A percentile compares a stretch with the other conserved stretches of the same genome.
phyloP scores from a whole-genome alignment of 306 rosid species.

The Calophaca sinica region DNA sequence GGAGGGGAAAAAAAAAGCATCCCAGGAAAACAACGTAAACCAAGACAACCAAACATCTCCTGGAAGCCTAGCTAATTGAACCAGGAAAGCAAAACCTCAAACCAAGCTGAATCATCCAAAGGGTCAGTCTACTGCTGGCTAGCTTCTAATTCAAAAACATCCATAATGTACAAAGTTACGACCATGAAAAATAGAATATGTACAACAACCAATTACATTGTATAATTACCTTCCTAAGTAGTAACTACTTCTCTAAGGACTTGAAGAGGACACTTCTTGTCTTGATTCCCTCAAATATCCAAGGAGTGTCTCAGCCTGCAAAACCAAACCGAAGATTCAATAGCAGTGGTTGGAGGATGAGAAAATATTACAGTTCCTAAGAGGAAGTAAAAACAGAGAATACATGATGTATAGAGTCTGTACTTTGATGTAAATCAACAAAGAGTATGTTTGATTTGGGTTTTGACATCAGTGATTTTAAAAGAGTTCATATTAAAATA shows the following conservation, averaged over 20 bases:
- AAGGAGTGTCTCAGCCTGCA: slow-evolving; percentile 89
- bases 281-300: slow-evolving; percentile 84
- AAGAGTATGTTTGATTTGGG: not conserved
- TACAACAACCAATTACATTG: slow-evolving; percentile 49
- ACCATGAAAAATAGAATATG: slow-evolving; percentile 47
- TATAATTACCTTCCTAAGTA: slow-evolving; percentile 56
- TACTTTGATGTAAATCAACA: not conserved
- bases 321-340: slow-evolving; percentile 32
- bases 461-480: not conserved
- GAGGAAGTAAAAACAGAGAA: not conserved
- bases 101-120: slow-evolving; percentile 57
- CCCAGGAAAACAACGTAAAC: slow-evolving; percentile 40
- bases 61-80: slow-evolving; percentile 41
- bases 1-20: too few species aligned
- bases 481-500: too few species aligned
- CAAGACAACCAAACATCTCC: slow-evolving; percentile 50
- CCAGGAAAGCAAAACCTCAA: slow-evolving; percentile 33
- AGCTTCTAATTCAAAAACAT: slow-evolving; percentile 47
- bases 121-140: slow-evolving; percentile 52
- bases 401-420: not conserved
- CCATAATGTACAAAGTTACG: slow-evolving; percentile 67
- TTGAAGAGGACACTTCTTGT: slow-evolving; percentile 77
- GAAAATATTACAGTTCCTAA: not conserved
- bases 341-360: not conserved
- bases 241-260: slow-evolving; percentile 51